phyloP scores from a whole-genome alignment of 1,284 basidiomycete genomes.

The Chondrostereum purpureum region DNA sequence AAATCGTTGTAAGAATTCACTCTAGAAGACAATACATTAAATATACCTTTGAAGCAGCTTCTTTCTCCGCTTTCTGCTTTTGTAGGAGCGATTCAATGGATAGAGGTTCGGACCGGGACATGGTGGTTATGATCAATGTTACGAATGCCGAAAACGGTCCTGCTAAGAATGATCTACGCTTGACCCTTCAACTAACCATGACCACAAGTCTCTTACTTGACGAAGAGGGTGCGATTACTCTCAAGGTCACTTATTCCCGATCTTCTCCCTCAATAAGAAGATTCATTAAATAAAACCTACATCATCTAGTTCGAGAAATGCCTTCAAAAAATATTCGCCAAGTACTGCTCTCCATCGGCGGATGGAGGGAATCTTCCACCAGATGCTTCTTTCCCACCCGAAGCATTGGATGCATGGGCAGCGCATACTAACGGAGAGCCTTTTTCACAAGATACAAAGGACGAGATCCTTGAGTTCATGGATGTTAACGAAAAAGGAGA shows the following conservation, averaged over 20 bases:
- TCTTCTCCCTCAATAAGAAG: too few species aligned
- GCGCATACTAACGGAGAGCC: slow-evolving; percentile 70
- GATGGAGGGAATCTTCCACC: slow-evolving; percentile 13
- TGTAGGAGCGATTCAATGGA: slow-evolving; percentile 83
- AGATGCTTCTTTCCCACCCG: slow-evolving; percentile 37
- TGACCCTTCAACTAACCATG: background rate
- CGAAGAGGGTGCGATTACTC: slow-evolving; percentile 59
- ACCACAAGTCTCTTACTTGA: slow-evolving; percentile 37
- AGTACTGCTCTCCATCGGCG: slow-evolving; percentile 54
- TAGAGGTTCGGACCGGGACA: slow-evolving; percentile 47
- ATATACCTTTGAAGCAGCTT: slow-evolving; percentile 79
- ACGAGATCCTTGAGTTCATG: slow-evolving; percentile 68
- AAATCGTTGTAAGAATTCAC: slow-evolving; percentile 2
- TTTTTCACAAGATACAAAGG: slow-evolving; percentile 67
- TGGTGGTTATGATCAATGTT: slow-evolving; percentile 9
- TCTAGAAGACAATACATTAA: background rate
- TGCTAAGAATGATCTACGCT: background rate
- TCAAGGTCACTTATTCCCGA: too few species aligned
- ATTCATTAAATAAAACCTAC: slow-evolving; percentile 1
- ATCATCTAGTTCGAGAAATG: slow-evolving; percentile 50
- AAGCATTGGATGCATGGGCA: slow-evolving; percentile 68
- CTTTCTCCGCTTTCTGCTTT: slow-evolving; percentile 82
- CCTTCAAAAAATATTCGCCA: slow-evolving; percentile 65
- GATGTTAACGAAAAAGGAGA: slow-evolving; percentile 67
- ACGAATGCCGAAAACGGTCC: slow-evolving; percentile 4